A percentile compares a stretch with the other conserved stretches of the same genome.
Evolutionary conservation across 345 rosid genomes (phyloP).

Genomic region (Dipteronia sinensis): DNA sequence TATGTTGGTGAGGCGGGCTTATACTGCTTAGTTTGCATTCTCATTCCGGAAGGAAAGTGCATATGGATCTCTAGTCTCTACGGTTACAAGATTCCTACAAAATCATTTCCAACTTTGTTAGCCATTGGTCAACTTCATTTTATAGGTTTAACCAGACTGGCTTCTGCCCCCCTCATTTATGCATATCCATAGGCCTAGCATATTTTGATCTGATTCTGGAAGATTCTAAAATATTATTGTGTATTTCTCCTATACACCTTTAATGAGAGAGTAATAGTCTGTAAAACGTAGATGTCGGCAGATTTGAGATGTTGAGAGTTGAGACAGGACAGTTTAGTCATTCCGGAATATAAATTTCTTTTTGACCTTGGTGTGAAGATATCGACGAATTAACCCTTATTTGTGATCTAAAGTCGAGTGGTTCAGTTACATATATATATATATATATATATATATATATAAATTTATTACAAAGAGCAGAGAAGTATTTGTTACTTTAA

Average conservation of each 20-base stretch:
- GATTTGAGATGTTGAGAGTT: neutral
- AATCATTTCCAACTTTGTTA: slow-evolving; percentile 3
- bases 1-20: neutral
- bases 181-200: neutral
- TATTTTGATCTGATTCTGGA: neutral
- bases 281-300: neutral
- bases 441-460: no score
- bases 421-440: no score
- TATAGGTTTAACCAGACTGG: neutral
- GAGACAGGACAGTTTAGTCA: neutral
- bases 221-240: neutral
- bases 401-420: no score
- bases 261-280: neutral
- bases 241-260: neutral
- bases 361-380: no score
- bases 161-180: neutral
- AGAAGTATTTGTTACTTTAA: no score
- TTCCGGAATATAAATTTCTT: neutral
- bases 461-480: no score
- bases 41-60: neutral
- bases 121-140: neutral
- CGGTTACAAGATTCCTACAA: neutral
- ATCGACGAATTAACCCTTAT: no score
- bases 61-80: neutral
- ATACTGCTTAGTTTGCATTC: neutral